phyloP scores from a whole-genome alignment of 2,329 filamentous ascomycete species.

The Leptographium galeiforme region DNA sequence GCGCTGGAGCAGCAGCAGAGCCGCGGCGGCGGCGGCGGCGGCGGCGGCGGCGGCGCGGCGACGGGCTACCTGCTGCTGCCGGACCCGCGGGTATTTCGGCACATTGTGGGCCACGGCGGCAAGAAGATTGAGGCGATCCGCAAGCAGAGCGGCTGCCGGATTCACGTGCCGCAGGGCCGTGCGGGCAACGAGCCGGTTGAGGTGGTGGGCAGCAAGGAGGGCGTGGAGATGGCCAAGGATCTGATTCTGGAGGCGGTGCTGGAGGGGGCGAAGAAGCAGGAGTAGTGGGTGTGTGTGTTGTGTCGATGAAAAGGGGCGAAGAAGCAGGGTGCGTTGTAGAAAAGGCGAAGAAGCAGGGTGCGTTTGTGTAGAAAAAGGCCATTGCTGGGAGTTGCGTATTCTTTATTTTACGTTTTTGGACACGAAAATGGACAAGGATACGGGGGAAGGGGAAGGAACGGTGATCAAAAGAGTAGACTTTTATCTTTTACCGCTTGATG shows the following conservation, averaged over 20 bases:
- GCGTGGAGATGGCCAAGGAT: slow-evolving; percentile 75
- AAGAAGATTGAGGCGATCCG: slow-evolving; percentile 88
- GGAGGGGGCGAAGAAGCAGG: slow-evolving; percentile 27
- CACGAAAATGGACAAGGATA: neutral
- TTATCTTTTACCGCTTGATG: too few species aligned
- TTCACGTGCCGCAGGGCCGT: slow-evolving; percentile 67
- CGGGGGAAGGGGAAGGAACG: neutral
- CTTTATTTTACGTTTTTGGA: neutral
- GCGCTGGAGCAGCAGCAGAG: slow-evolving; percentile 60
- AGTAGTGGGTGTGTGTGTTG: neutral
- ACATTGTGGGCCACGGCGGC: slow-evolving; percentile 79
- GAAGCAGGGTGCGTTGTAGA: too few species aligned
- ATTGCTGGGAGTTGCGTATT: neutral
- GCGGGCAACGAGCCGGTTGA: slow-evolving; percentile 67
- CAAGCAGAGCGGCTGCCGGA: slow-evolving; percentile 82
- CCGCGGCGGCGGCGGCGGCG: slow-evolving; percentile 53
- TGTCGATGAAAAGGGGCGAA: neutral
- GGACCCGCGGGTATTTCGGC: slow-evolving; percentile 78
- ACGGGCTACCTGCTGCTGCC: slow-evolving; percentile 83
- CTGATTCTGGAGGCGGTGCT: slow-evolving; percentile 76
- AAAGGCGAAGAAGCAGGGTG: too few species aligned
- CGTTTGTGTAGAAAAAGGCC: too few species aligned
- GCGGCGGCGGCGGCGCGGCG: slow-evolving; percentile 58
- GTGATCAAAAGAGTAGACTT: too few species aligned
- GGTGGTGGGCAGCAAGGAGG: slow-evolving; percentile 65